Evolutionary conservation across 148 eudicot species (phyloP).

Genomic region (Rhododendron simsii): DNA sequence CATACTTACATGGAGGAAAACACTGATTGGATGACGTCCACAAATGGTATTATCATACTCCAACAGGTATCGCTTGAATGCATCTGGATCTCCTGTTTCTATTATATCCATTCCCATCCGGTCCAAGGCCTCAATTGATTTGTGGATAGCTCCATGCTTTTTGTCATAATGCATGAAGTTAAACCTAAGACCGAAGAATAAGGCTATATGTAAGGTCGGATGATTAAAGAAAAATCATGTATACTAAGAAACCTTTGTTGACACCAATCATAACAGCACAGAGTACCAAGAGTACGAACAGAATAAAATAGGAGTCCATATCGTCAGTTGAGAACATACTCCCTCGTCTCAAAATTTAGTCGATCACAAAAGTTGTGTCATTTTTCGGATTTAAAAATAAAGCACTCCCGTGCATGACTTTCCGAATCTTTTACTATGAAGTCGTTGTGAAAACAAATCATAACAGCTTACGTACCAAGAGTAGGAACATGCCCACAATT

Average conservation of each 20-base stretch:
- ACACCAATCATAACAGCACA: not conserved
- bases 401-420: too few species aligned
- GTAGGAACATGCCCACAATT: too few species aligned
- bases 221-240: not conserved
- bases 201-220: not conserved
- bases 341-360: too few species aligned
- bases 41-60: constrained; percentile 95
- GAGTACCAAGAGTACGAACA: not conserved
- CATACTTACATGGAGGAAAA: constrained; percentile 79
- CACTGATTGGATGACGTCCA: constrained; percentile 95
- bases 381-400: too few species aligned
- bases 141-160: constrained; percentile 81
- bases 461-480: too few species aligned
- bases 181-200: constrained; percentile 43
- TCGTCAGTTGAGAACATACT: not conserved
- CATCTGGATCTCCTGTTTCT: constrained; percentile 92
- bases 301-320: not conserved
- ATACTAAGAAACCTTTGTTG: not conserved
- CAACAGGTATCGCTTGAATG: constrained; percentile 66
- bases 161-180: constrained; percentile 70
- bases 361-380: too few species aligned
- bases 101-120: constrained; percentile 87
- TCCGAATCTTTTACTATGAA: not conserved
- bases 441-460: too few species aligned
- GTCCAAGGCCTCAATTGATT: constrained; percentile 89